Evolutionary conservation across 495 filamentous ascomycete species (phyloP).

Genomic region (Penicillium chermesinum): DNA sequence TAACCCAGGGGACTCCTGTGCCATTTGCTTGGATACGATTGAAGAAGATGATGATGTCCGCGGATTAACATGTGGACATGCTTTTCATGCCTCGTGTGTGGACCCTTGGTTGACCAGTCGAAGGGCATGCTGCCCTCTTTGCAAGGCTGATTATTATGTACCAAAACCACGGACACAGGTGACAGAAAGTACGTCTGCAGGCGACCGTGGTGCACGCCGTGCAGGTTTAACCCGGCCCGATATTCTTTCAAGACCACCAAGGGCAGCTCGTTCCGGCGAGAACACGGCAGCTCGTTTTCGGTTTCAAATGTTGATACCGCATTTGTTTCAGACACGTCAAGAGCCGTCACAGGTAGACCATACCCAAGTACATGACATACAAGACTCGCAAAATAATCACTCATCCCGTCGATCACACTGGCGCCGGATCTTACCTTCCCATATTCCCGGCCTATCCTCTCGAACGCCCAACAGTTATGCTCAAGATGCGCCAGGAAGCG

Average conservation of each 20-base stretch:
- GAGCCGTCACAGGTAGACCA: neutral
- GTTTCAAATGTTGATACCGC: constrained; percentile 12
- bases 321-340: constrained; percentile 13
- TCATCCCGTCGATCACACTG: constrained; percentile 6
- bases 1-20: constrained; percentile 90
- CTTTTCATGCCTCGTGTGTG: constrained; percentile 90
- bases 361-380: neutral
- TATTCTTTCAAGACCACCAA: constrained; percentile 15
- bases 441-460: constrained; percentile 10
- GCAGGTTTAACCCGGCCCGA: constrained; percentile 7
- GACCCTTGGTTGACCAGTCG: constrained; percentile 95
- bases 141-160: constrained; percentile 94
- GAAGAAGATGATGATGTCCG: constrained; percentile 95
- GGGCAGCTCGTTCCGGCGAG: constrained; percentile 12
- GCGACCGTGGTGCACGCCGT: constrained; percentile 18
- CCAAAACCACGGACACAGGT: constrained; percentile 64
- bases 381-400: neutral
- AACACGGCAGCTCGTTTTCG: constrained; percentile 9
- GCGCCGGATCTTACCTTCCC: constrained; percentile 18
- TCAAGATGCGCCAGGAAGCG: neutral
- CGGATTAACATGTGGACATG: constrained; percentile 88
- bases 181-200: constrained; percentile 8
- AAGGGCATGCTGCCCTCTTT: constrained; percentile 91
- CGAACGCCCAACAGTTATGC: neutral
- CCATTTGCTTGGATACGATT: constrained; percentile 89